Evolutionary conservation across 2,329 filamentous ascomycete genomes (phyloP), one percentile per base, ranked within the genome.

Genomic region (Pseudogymnoascus sp.): DNA sequence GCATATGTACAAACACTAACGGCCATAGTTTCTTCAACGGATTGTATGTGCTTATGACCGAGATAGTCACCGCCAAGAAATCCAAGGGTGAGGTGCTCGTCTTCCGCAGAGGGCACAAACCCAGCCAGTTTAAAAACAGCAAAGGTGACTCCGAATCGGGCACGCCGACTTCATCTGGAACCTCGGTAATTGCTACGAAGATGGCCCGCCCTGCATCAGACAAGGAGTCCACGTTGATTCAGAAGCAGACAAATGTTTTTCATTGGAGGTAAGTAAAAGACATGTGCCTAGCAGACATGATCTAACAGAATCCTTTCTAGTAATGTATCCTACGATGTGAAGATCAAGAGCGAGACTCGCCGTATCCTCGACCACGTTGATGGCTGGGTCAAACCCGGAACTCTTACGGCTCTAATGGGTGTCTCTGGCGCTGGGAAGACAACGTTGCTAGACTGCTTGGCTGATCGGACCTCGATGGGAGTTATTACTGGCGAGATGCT

Each of bases 391-490:
- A 88, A 88, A 71, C 86, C 86, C 14, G 86, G 86, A 62, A 88
- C 83, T 57, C 72, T 87, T 43, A 88, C 84, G 25, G 86, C 85
- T 22, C 76, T 88, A 1, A 88, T 88, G 86, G 69, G 67, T 11
- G 68, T 67, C 15, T 70, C 57, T 28, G 91, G 91, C 66, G 91
- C 91, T 18, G 91, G 91, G 62, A 96, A 96, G 74, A 96, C 91
- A 0, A 95, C 91, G 1, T 81, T 96, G 20, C 77, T 96, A 36
- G 90, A 96, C 73, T 89, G 89, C 38, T 79, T 96, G 66, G 91
- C 91, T 53, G 89, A 89, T 63, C 87, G 91, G 71, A 88, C 89
- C 72, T 91, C 89, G 0, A 93, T 92, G 84, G 92, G 92, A 74
- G 88, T 95, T 11, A 90, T 96, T 59, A 84, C 83, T 6, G 92